phyloP scores from a whole-genome alignment of 2,329 filamentous ascomycete genomes.

The Phyllosticta paracitricarpa region DNA sequence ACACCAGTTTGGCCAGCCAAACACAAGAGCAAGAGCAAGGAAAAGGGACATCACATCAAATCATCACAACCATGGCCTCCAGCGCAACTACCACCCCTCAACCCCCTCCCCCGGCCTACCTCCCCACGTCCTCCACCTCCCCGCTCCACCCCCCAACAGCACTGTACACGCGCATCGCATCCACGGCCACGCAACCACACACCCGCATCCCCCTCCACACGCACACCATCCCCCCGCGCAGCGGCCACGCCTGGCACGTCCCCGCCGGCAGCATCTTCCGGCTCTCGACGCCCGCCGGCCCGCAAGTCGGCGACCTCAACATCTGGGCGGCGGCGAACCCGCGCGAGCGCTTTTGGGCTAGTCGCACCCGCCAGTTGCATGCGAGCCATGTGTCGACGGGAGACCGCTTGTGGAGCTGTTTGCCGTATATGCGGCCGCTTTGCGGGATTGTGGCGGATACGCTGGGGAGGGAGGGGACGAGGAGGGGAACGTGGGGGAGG shows the following conservation, averaged over 20 bases:
- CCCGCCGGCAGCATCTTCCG: constrained; percentile 58
- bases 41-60: not conserved
- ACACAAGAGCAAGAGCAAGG: not conserved
- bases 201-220: constrained; percentile 15
- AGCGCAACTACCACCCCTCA: not conserved
- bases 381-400: constrained; percentile 61
- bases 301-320: constrained; percentile 77
- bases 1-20: not conserved
- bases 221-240: constrained; percentile 57
- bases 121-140: constrained; percentile 21
- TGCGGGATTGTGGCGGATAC: constrained; percentile 59
- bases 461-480: constrained; percentile 34
- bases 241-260: constrained; percentile 63
- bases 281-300: constrained; percentile 65
- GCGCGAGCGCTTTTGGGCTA: constrained; percentile 73
- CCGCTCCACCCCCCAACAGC: constrained; percentile 23
- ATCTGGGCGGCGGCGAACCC: constrained; percentile 71
- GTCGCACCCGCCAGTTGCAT: constrained; percentile 68
- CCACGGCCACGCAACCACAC: constrained; percentile 2
- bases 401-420: constrained; percentile 66
- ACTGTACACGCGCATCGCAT: constrained; percentile 20
- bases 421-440: constrained; percentile 68
- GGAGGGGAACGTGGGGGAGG: constrained; percentile 35
- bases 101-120: constrained; percentile 25
- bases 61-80: not conserved